Percentiles rank a stretch among this genome's conserved stretches.
These are phyloP conservation scores for Aspergillus sclerotioniger DNA, from an alignment of 495 filamentous ascomycete genomes.

Conservation along the genomic window DNA sequence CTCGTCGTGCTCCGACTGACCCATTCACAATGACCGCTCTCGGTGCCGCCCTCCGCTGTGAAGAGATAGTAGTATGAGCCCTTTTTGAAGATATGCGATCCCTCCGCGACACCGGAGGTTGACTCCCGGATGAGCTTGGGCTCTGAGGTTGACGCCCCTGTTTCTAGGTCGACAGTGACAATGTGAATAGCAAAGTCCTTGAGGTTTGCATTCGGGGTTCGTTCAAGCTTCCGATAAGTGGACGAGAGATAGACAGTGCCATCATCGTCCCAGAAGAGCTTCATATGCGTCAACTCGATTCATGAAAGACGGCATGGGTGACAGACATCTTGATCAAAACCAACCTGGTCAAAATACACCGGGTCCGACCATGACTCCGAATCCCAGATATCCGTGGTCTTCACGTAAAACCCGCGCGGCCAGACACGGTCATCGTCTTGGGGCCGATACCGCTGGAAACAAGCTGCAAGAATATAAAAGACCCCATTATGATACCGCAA, in stretches of 20 bases:
- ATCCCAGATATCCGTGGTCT: constrained; percentile 48
- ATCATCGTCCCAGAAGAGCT: constrained; percentile 45
- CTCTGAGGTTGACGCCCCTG: constrained; percentile 33
- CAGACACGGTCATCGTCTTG: constrained; percentile 43
- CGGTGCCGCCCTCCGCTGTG: constrained; percentile 64
- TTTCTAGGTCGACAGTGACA: constrained; percentile 37
- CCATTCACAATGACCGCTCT: constrained; percentile 53
- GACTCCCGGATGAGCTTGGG: constrained; percentile 55
- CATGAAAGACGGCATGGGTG: neutral
- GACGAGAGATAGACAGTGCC: constrained; percentile 39
- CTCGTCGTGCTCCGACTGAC: constrained; percentile 35
- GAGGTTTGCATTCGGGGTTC: constrained; percentile 23
- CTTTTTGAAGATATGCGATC: constrained; percentile 64
- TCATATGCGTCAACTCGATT: neutral
- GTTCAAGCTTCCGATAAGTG: constrained; percentile 33
- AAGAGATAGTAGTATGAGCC: constrained; percentile 67
- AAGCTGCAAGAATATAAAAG: constrained; percentile 44
- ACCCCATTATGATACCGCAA: constrained; percentile 37
- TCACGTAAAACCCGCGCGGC: constrained; percentile 49
- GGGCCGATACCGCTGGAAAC: constrained; percentile 41
- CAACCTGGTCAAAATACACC: constrained; percentile 48
- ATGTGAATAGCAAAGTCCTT: constrained; percentile 44
- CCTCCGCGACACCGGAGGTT: constrained; percentile 54
- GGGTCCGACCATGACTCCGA: constrained; percentile 47
- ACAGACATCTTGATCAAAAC: constrained; percentile 48